These are phyloP conservation scores for Pseudogymnoascus sp. DNA, from an alignment of 2,329 filamentous ascomycete genomes.

Conservation along the genomic window DNA sequence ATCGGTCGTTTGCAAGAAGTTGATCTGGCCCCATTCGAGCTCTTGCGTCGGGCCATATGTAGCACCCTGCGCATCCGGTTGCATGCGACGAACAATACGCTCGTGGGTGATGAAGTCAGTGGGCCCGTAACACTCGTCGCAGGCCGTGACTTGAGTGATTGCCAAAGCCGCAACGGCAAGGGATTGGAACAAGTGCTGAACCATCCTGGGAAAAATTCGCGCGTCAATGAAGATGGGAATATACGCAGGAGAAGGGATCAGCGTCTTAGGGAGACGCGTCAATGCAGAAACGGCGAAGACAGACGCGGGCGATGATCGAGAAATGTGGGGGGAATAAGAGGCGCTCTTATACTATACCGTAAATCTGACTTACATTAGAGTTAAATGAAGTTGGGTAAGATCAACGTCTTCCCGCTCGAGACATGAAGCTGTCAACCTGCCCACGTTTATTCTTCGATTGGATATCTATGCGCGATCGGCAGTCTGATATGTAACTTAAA, in stretches of 20 bases:
- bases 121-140: slow-evolving; percentile 36
- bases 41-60: slow-evolving; percentile 48
- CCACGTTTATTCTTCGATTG: no score
- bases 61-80: slow-evolving; percentile 37
- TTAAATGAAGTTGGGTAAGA: no score
- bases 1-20: slow-evolving; percentile 95
- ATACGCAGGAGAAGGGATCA: background rate
- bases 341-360: background rate
- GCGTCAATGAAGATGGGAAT: background rate
- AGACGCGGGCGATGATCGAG: background rate
- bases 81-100: slow-evolving; percentile 40
- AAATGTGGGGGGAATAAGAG: background rate
- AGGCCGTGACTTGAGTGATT: slow-evolving; percentile 27
- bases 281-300: background rate
- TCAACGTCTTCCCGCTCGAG: no score
- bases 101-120: slow-evolving; percentile 36
- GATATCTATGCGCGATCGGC: no score
- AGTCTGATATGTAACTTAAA: no score
- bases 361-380: background rate
- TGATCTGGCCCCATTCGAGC: slow-evolving; percentile 85
- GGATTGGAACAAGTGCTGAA: background rate
- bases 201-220: background rate
- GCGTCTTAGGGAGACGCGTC: background rate
- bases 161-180: slow-evolving; percentile 14
- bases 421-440: no score